Conservation (phyloP, 2,329 filamentous ascomycete species). For the Colletotrichum euphorbiae region DNA sequence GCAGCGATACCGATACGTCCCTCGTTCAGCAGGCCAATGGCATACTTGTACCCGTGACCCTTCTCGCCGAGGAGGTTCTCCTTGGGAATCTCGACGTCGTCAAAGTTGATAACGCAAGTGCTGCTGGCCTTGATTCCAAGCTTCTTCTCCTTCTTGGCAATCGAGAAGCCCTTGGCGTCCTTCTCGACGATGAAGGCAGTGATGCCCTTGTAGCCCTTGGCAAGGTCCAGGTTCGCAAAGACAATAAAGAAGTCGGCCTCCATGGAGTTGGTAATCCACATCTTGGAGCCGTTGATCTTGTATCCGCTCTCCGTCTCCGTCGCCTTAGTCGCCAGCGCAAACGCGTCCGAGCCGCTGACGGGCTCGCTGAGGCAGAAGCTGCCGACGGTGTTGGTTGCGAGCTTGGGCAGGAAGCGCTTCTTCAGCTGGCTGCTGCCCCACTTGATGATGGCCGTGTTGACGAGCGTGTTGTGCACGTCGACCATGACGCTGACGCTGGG, state of each 20-base stretch:
- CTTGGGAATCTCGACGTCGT: constrained; percentile 91
- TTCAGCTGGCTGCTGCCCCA: constrained; percentile 82
- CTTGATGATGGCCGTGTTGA: constrained; percentile 92
- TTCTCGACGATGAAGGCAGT: constrained; percentile 97
- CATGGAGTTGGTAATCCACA: constrained; percentile 99
- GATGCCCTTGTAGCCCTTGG: constrained; percentile 96
- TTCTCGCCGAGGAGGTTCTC: constrained; percentile 89
- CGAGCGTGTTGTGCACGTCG: constrained; percentile 97
- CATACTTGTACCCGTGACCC: constrained; percentile 97
- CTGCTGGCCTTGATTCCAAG: constrained; percentile 95
- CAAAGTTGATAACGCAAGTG: constrained; percentile 97
- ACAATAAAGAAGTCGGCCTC: constrained; percentile 97
- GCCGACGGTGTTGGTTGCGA: constrained; percentile 90
- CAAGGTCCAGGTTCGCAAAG: constrained; percentile 93
- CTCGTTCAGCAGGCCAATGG: constrained; percentile 93
- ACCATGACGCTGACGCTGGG: constrained; percentile 95
- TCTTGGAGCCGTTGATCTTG: constrained; percentile 91
- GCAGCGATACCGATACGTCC: constrained; percentile 97
- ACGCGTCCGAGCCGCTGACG: constrained; percentile 93
- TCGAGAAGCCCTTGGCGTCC: constrained; percentile 86
- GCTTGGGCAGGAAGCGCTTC: constrained; percentile 87
- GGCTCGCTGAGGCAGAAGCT: constrained; percentile 96
- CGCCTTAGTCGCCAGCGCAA: constrained; percentile 92
- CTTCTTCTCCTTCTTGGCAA: constrained; percentile 99
- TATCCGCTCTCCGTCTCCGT: constrained; percentile 86